Evolutionary conservation across 2,329 filamentous ascomycete species (phyloP).

Genomic region (Fusarium concolor): DNA sequence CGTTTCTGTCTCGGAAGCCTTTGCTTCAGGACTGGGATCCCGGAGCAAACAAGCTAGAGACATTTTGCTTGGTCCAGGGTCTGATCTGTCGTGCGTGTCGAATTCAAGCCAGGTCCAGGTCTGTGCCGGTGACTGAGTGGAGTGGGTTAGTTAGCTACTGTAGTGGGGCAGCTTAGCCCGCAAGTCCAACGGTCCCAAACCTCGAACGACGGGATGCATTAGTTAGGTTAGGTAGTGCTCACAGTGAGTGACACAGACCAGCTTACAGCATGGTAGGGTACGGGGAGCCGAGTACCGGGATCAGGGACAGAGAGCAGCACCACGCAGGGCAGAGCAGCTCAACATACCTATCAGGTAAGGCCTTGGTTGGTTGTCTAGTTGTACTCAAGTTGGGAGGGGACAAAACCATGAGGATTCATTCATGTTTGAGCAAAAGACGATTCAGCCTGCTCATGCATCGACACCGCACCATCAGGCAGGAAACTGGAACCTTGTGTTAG

Average conservation of each 20-base stretch:
- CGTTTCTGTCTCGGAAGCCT: conserved; percentile 38
- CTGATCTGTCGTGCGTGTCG: conserved; percentile 31
- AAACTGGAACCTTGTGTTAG: conserved; percentile 26
- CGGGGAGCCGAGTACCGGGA: conserved; percentile 43
- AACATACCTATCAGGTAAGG: conserved; percentile 1
- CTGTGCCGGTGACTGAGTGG: conserved; percentile 32
- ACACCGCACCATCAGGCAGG: conserved; percentile 24
- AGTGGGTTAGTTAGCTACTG: conserved; percentile 35
- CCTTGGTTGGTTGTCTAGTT: neutral
- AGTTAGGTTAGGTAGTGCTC: neutral
- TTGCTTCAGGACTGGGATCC: conserved; percentile 37
- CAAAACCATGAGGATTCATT: conserved; percentile 9
- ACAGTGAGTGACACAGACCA: conserved; percentile 11
- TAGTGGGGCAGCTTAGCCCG: conserved; percentile 27
- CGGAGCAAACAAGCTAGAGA: conserved; percentile 36
- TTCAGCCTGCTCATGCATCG: conserved; percentile 14
- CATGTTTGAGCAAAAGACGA: conserved; percentile 21
- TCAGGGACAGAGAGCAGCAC: neutral
- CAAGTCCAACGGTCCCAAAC: conserved; percentile 32
- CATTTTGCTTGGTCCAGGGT: conserved; percentile 36
- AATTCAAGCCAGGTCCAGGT: conserved; percentile 41
- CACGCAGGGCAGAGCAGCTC: neutral
- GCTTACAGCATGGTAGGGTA: conserved; percentile 27
- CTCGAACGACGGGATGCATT: conserved; percentile 38
- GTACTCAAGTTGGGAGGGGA: conserved; percentile 3